Base-by-base conservation (phyloP, 208 protist genomes). In the Blechomonas ayalai region DNA sequence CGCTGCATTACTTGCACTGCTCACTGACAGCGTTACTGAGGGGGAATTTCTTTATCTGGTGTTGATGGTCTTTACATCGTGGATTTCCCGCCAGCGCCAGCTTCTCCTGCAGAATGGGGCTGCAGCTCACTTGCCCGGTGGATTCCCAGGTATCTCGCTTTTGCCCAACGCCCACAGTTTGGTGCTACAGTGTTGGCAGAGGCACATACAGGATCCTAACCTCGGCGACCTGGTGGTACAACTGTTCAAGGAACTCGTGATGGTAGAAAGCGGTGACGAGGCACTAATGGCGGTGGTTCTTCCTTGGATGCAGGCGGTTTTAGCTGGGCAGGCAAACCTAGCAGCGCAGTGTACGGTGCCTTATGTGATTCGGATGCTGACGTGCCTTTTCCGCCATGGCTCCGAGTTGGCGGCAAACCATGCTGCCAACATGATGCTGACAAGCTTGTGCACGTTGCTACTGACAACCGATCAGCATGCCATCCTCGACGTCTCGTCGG, bases 131-230 rank as follows among this genome's bases (percentile, higher is more conserved):
- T n/a, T n/a, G n/a, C n/a, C n/a, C n/a, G n/a, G n/a, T n/a, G n/a
- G n/a, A n/a, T n/a, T n/a, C n/a, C n/a, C 23, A 13, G 9, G 10
- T 12, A 12, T 19, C 56, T 31, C 53, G 26, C 26, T 59, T n/a
- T 43, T 40, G 25, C 19, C 63, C 52, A 24, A 47, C 36, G 12
- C 51, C 5, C 43, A 48, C 19, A 4, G 33, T 8, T 41, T 42
- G 1, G 41, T 90, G 31, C 75, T 90, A 50, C 6, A 23, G 26
- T 74, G 64, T 42, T 90, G 77, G 73, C 62, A 52, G 4, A 49
- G 48, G 29, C 71, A 87, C 53, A 46, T 84, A 19, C 45, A 59
- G 35, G 82, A 90, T 55, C 74, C 77, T 16, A 80, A 66, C 50
- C 52, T 90, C 10, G 67, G 61, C 4, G 82, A 87, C 25, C 42